Base-by-base conservation (phyloP, 352 stramenopile genomes). In the Aphanomyces astaci region DNA sequence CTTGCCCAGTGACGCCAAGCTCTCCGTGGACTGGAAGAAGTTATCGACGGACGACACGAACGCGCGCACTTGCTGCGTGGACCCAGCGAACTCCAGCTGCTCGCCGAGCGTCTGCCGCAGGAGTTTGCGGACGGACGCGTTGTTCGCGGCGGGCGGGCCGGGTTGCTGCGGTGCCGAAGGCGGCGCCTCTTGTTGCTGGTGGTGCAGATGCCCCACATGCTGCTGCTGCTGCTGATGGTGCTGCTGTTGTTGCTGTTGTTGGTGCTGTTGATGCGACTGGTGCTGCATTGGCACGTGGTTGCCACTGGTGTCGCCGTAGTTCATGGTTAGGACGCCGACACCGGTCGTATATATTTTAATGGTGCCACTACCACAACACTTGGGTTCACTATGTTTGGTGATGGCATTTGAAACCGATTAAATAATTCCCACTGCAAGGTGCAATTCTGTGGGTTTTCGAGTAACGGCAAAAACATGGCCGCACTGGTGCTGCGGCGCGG, bases 31-130 rank as follows among this genome's bases (percentile, higher is more conserved):
- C 52, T 78, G 81, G 66, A 81, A 92, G 65, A 90, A 92, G 46
- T 70, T 83, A 70, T 94, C 83, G 7, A 94, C 76, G 22, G 82
- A 75, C 25, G 75, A 72, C 53, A 92, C 84, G 66, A 94, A 91
- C 51, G 72, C 75, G 65, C 90, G 84, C n/a, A 94, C 76, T 60
- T 87, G 76, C 17, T 63, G 52, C 32, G 73, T 68, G n/a, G 89
- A 55, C 33, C 78, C 78, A 72, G 79, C 80, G 70, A 87, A 83
- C 55, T 93, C 85, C 22, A 81, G 81, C 57, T 86, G 70, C 63
- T 92, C 83, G 59, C 85, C 85, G 32, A 93, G 81, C 19, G 85
- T 92, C 68, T 92, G 82, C 63, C 78, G 71, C 78, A 91, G 75
- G 72, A 93, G 81, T 75, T 89, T 91, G 52, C 77, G 78, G 9